Conservation (phyloP, 306 rosid species). For the Prunus mira region DNA sequence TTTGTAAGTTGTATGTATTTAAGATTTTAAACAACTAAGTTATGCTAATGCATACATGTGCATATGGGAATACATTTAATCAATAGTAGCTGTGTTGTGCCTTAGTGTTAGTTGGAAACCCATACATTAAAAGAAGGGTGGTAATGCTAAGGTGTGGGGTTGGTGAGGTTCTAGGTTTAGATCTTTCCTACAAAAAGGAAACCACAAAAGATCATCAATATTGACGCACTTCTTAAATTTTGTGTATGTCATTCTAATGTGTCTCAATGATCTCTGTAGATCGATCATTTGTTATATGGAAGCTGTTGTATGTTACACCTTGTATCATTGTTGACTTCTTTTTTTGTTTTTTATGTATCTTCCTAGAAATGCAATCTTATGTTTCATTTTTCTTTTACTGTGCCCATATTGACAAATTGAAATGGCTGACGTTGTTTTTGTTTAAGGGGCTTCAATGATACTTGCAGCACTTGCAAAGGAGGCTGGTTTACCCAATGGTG, state of each 20-base stretch:
- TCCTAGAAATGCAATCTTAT: slow-evolving; percentile 7
- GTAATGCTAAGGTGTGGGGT: not conserved
- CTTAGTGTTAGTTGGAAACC: not conserved
- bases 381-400: not conserved
- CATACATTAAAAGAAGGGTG: not conserved
- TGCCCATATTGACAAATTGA: slow-evolving; percentile 3
- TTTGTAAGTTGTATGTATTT: not conserved
- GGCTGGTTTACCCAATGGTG: slow-evolving; percentile 80
- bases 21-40: not conserved
- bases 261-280: not conserved
- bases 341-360: not conserved
- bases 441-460: slow-evolving; percentile 63
- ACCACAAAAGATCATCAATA: not conserved
- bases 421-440: slow-evolving; percentile 16
- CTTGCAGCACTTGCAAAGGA: slow-evolving; percentile 66
- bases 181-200: not conserved
- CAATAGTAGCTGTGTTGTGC: not conserved
- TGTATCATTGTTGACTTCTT: not conserved
- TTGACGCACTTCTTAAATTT: not conserved
- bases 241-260: not conserved
- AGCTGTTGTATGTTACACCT: not conserved
- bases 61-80: not conserved
- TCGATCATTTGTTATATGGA: not conserved
- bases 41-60: not conserved
- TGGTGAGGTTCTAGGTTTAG: not conserved